Evolutionary conservation across 305 asterid species (phyloP).

Genomic region (Stenogyne calaminthoides): DNA sequence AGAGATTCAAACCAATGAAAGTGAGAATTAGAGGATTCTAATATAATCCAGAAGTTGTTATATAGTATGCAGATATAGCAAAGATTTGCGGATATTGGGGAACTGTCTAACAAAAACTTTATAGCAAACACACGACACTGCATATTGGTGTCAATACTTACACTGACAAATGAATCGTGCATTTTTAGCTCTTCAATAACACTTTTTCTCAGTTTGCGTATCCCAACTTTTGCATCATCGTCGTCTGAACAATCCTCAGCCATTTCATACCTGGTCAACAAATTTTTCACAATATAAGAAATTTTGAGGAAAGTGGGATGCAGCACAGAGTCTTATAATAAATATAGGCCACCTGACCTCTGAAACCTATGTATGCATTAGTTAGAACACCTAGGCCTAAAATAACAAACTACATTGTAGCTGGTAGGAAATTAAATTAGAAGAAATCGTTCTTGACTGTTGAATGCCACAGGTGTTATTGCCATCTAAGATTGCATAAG

Average conservation of each 20-base stretch:
- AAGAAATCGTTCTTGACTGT: neutral
- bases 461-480: conserved; percentile 11
- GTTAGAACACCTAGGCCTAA: conserved; percentile 14
- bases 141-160: conserved; percentile 37
- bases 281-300: conserved; percentile 27
- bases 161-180: conserved; percentile 66
- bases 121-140: neutral
- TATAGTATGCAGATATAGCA: neutral
- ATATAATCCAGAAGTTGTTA: conserved; percentile 6
- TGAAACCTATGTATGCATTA: neutral
- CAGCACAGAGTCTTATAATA: conserved; percentile 5
- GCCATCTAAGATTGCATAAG: conserved; percentile 13
- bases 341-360: neutral
- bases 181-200: conserved; percentile 70
- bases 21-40: conserved; percentile 1
- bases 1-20: neutral
- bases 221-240: conserved; percentile 85
- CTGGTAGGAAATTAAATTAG: neutral
- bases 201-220: conserved; percentile 53
- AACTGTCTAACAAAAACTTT: neutral
- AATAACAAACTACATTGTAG: neutral
- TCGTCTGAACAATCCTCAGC: conserved; percentile 92
- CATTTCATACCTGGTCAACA: conserved; percentile 72
- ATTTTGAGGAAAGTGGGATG: neutral
- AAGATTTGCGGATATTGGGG: neutral